phyloP scores from a whole-genome alignment of 2,329 filamentous ascomycete species.

The Phialophora tarda region DNA sequence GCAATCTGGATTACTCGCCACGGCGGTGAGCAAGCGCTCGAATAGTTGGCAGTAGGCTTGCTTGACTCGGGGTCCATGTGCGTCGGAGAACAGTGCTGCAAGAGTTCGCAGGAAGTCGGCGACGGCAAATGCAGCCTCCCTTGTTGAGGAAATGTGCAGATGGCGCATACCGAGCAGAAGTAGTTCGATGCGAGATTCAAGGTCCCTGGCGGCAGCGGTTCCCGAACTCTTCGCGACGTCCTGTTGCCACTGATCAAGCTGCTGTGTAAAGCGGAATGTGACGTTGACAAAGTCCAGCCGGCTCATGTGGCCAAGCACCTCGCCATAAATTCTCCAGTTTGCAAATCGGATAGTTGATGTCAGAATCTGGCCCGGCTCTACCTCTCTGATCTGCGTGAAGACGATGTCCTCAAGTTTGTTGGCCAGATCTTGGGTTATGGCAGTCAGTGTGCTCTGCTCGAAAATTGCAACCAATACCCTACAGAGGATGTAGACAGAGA shows the following conservation, averaged over 20 bases:
- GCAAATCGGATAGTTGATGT: slow-evolving; percentile 80
- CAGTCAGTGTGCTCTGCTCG: slow-evolving; percentile 80
- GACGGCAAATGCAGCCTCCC: slow-evolving; percentile 58
- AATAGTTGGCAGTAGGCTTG: slow-evolving; percentile 93
- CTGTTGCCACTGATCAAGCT: slow-evolving; percentile 78
- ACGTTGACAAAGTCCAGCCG: slow-evolving; percentile 87
- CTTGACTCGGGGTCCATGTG: slow-evolving; percentile 88
- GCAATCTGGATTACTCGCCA: slow-evolving; percentile 78
- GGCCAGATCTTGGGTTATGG: slow-evolving; percentile 88
- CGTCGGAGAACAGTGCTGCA: slow-evolving; percentile 79
- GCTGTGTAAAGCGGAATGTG: slow-evolving; percentile 77
- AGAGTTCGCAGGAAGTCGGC: slow-evolving; percentile 87
- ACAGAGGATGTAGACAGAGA: slow-evolving; percentile 95
- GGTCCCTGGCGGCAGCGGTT: slow-evolving; percentile 67
- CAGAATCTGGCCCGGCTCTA: slow-evolving; percentile 76
- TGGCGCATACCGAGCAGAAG: slow-evolving; percentile 92
- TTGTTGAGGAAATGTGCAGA: slow-evolving; percentile 74
- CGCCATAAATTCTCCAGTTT: slow-evolving; percentile 94
- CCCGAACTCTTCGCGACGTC: slow-evolving; percentile 70
- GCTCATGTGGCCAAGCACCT: slow-evolving; percentile 95
- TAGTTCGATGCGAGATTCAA: slow-evolving; percentile 82
- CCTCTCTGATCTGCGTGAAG: slow-evolving; percentile 89
- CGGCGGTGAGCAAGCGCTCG: slow-evolving; percentile 81
- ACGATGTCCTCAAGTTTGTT: slow-evolving; percentile 94
- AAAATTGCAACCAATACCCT: slow-evolving; percentile 93